Base-by-base conservation (phyloP, 2,329 filamentous ascomycete species). In the Ophiocordyceps sinensis region DNA sequence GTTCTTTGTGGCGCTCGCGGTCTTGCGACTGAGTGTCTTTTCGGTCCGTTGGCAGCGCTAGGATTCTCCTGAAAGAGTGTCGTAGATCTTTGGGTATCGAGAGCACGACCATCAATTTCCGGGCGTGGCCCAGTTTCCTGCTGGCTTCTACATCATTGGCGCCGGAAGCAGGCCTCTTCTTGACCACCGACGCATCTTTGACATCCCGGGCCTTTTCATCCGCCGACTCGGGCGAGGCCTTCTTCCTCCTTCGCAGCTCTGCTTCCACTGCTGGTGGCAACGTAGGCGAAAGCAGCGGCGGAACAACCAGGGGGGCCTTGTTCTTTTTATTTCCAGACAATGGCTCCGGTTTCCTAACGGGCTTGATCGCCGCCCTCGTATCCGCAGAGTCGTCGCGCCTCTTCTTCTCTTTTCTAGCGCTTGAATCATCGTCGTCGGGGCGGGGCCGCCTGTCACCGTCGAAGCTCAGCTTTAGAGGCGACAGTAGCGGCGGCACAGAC, bases 281-380 rank as follows among this genome's bases (percentile, higher is more conserved):
- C 0, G 72, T 77, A 0, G 73, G 73, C 0, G 73, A 77, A 11
- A 77, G 58, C 7, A 77, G 57, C 0, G 65, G 58, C 1, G 72
- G 73, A 23, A 76, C 53, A 37, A 58, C 58, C 9, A 55, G 29
- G 0, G 61, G 53, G 1, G 59, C 52, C 39, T 53, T 64, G 17
- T 61, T 55, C 45, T 61, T 69, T 49, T 62, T 70, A 17, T 49
- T 9, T 3, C 50, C 49, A 0, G 53, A 46, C 10, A 47, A 46
- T 11, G 53, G 44, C 29, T 54, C 54, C 11, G 44, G 45, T 47
- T 49, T 58, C 41, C 56, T 60, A 10, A 10, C 28, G 11, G 49
- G 38, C 45, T 58, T 65, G 14, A 51, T 49, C 13, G 51, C 47
- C 17, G 41, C 59, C 45, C 44, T 46, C 43, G 44, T 55, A 43